Evolutionary conservation across 148 eudicot species (phyloP), one percentile per base, ranked within the genome.

Genomic region (Nepenthes mirabilis): DNA sequence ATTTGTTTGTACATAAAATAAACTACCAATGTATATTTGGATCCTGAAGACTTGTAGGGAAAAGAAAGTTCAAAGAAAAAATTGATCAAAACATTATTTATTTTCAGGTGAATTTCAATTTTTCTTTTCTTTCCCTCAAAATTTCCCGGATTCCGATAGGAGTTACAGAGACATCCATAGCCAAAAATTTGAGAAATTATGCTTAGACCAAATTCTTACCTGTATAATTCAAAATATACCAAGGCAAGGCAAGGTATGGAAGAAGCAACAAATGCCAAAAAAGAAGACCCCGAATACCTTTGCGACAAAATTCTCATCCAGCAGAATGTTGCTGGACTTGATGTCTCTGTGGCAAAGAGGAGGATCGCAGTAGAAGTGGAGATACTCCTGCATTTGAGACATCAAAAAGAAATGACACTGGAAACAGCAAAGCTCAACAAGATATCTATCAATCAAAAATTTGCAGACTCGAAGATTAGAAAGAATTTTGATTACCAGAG

Each of bases 271-370:
- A 61, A 55, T 11, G 12, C 10, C 1, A 14, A 3, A 60, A 45
- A 67, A 63, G 61, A 51, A 60, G 57, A 62, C 10, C 10, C 51
- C 34, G 35, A 47, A 61, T 75, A 89, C 99, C 99, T 93, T 94
- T 1, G 95, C 99, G 23, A 79, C 81, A 73, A 79, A 82, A 74
- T 75, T 80, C 60, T 73, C 93, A 65, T 94, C 97, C 35, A 94
- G 77, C 65, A 94, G 69, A 61, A 94, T 94, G 73, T 94, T 94
- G 83, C 97, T 89, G 37, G 99, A 94, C 67, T 89, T 94, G 37
- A 94, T 86, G 75, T 89, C 99, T 76, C 99, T 77, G 61, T 94
- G 99, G 71, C 97, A 94, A 72, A 89, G 77, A 34, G 99, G 90
- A 73, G 97, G 99, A 58, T 86, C 79, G 62, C 99, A 94, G 65